Evolutionary conservation across 2,329 filamentous ascomycete genomes (phyloP), one percentile per base, ranked within the genome.

Genomic region (Aspergillus latus): DNA sequence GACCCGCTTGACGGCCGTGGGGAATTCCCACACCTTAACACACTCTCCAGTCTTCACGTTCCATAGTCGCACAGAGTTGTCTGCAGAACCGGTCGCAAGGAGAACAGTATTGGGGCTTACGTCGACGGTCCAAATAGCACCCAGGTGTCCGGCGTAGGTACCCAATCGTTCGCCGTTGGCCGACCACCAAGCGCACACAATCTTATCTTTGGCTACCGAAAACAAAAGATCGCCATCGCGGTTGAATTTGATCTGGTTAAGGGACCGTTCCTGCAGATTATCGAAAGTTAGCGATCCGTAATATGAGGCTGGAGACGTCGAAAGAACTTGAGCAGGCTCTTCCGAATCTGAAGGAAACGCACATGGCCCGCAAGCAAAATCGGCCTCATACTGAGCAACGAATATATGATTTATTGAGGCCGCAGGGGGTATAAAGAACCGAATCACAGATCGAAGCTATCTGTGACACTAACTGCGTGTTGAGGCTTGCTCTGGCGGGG

Each of bases 61-160:
- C 94, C 94, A 99, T 70, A 99, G 84, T 71, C 92, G 87, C 78
- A 99, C 93, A 44, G 93, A 97, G 83, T 97, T 97, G 81, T 99
- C 94, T 77, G 94, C 94, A 68, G 92, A 94, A 69, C 94, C 94
- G 60, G 90, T 95, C 72, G 93, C 94, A 72, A 97, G 88, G 72
- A 99, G 85, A 69, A 89, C 90, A 63, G 88, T 90, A 69, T 92
- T 92, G 64, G 93, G 92, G 80, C 96, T 90, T 72, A 96, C 88
- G 74, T 99, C 94, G 77, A 99, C 89, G 61, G 94, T 97, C 94
- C 94, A 99, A 81, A 99, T 89, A 69, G 94, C 93, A 79, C 94
- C 94, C 77, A 95, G 89, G 80, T 99, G 94, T 76, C 94, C 94
- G 74, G 90, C 88, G 81, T 97, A 99, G 68, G 93, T 94, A 71